Base-by-base conservation (phyloP, 2,329 filamentous ascomycete genomes). In the Talaromyces sp. region DNA sequence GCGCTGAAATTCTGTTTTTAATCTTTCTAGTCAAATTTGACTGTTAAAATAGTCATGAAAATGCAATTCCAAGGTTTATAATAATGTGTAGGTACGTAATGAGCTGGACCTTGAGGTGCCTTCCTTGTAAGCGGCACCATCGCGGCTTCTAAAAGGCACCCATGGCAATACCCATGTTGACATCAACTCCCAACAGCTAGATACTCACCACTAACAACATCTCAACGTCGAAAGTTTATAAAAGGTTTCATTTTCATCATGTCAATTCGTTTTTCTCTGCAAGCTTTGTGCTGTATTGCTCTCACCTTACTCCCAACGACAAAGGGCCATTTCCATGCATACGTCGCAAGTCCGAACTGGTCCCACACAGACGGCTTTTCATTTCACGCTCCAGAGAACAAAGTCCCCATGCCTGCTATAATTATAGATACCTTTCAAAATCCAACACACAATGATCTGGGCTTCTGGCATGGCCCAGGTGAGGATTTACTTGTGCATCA, bases 401-500 rank as follows among this genome's bases (percentile, higher is more conserved):
- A 39, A 16, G 51, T 20, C 3, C 22, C 40, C 6, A 42, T 52
- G 2, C 37, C 55, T 1, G 51, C 62, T 1, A 50, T 75, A 10
- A 74, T 87, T 0, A 82, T 89, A 51, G 86, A 89, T 69, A 78
- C 77, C 3, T 89, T 89, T 58, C 70, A 70, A 32, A 77, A 76
- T 58, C 51, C 69, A 2, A 71, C 77, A 55, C 77, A 70, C 22
- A 89, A 89, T 63, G 78, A 82, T 16, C 77, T 88, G 2, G 82
- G 80, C 2, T 80, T 83, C 68, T 89, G 84, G 81, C 86, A 88
- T 66, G 86, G 86, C 9, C 77, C 77, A n/a, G 84, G 86, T 42
- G 85, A 88, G 54, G 77, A 78, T 14, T 79, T 86, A 64, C 74
- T 70, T 4, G 68, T 82, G 20, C 79, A 77, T 11, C 82, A 82